A percentile compares a stretch with the other conserved stretches of the same genome.
These are phyloP conservation scores for Termitomyces sp. DNA, from an alignment of 768 basidiomycete species.

Conservation along the genomic window DNA sequence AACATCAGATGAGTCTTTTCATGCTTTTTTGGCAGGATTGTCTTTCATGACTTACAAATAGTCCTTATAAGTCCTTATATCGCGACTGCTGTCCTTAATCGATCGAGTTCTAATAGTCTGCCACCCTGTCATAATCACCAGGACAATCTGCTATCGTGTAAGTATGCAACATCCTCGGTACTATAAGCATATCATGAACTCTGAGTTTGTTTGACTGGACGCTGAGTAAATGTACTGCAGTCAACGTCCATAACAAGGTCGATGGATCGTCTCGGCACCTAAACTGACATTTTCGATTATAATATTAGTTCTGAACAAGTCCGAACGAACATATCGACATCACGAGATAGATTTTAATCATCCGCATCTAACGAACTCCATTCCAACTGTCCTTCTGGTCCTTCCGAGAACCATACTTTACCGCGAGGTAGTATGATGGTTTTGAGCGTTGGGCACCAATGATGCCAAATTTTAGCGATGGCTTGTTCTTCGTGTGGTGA, in stretches of 20 bases:
- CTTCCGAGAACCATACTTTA: slow-evolving; percentile 53
- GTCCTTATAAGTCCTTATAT: no score
- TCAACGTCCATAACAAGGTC: no score
- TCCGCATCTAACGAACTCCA: slow-evolving; percentile 15
- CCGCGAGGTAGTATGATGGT: slow-evolving; percentile 67
- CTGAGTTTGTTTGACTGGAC: neutral
- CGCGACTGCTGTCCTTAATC: no score
- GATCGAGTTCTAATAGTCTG: no score
- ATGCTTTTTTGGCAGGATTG: no score
- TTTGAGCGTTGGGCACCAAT: slow-evolving; percentile 54
- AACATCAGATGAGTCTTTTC: no score
- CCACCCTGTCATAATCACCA: neutral
- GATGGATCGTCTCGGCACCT: neutral
- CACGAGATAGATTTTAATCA: neutral
- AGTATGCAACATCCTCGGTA: neutral
- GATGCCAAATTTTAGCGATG: slow-evolving; percentile 55
- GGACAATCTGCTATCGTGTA: neutral
- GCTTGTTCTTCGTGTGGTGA: slow-evolving; percentile 39
- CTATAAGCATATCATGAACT: neutral
- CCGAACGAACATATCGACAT: neutral
- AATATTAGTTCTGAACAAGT: neutral
- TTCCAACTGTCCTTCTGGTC: slow-evolving; percentile 22
- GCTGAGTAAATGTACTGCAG: neutral
- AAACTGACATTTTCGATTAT: neutral
- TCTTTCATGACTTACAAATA: no score